Evolutionary conservation across 176 grass and related monocot genomes (phyloP).

Genomic region (Ensete ventricosum): DNA sequence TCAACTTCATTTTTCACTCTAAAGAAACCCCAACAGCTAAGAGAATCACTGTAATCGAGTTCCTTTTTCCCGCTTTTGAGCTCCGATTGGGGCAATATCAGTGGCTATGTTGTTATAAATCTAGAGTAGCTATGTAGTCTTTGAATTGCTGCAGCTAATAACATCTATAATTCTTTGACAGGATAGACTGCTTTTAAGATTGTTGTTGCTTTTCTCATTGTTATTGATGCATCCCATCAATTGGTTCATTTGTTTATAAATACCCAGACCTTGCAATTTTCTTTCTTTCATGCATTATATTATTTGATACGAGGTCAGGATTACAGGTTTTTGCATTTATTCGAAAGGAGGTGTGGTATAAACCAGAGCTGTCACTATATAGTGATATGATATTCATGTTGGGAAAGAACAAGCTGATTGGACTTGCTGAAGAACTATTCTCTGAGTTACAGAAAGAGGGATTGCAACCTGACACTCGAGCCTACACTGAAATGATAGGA

Average conservation of each 20-base stretch:
- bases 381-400: constrained; percentile 22
- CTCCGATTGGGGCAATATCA: neutral
- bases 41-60: neutral
- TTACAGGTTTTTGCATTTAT: constrained; percentile 29
- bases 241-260: neutral
- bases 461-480: constrained; percentile 19
- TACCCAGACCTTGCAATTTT: neutral
- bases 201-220: neutral
- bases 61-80: neutral
- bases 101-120: neutral
- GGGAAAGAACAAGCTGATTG: constrained; percentile 26
- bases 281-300: neutral
- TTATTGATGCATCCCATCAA: neutral
- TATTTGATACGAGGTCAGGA: constrained; percentile 7
- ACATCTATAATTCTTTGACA: neutral
- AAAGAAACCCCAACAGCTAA: neutral
- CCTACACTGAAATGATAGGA: constrained; percentile 29
- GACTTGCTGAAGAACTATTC: constrained; percentile 14
- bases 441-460: constrained; percentile 15
- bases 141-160: neutral
- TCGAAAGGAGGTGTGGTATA: constrained; percentile 24
- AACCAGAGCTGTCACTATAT: constrained; percentile 21
- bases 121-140: neutral
- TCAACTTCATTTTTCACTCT: neutral
- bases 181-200: neutral